Conservation (phyloP, 345 rosid species). For the Hibiscus syriacus region DNA sequence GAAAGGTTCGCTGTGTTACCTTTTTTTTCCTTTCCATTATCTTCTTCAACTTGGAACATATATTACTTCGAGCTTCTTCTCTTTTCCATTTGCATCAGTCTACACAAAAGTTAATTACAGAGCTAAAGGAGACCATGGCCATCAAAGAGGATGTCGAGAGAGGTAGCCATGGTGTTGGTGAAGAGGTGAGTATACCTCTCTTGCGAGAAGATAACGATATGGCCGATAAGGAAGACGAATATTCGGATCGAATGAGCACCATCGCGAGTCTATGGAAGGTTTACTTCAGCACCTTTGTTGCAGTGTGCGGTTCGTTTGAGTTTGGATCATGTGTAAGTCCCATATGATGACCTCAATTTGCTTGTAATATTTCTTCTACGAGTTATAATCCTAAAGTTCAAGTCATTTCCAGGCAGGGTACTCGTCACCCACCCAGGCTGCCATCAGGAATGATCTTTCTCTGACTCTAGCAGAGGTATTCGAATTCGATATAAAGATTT, state of each 20-base stretch:
- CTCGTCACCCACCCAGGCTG: conserved; percentile 84
- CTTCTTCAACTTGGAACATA: neutral
- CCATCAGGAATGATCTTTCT: conserved; percentile 62
- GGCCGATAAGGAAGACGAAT: conserved; percentile 21
- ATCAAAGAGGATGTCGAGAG: conserved; percentile 26
- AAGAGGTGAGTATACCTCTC: conserved; percentile 31
- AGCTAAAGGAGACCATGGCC: conserved; percentile 19
- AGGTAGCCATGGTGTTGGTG: conserved; percentile 7
- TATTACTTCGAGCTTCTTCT: neutral
- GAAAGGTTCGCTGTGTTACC: neutral
- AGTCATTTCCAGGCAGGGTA: conserved; percentile 57
- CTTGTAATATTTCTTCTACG: neutral
- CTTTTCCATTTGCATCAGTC: conserved; percentile 9
- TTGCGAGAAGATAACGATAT: conserved; percentile 14
- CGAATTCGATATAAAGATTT: no score
- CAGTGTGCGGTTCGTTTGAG: conserved; percentile 77
- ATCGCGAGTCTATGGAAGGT: conserved; percentile 54
- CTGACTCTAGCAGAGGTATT: conserved; percentile 62
- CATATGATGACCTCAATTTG: neutral
- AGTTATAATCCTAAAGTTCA: neutral
- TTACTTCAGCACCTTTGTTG: conserved; percentile 68
- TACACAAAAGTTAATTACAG: neutral
- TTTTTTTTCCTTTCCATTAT: neutral
- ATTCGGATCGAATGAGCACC: conserved; percentile 9
- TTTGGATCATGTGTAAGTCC: conserved; percentile 80